Conservation (phyloP, 805 yeast genomes). For the Candida nanaspora region DNA sequence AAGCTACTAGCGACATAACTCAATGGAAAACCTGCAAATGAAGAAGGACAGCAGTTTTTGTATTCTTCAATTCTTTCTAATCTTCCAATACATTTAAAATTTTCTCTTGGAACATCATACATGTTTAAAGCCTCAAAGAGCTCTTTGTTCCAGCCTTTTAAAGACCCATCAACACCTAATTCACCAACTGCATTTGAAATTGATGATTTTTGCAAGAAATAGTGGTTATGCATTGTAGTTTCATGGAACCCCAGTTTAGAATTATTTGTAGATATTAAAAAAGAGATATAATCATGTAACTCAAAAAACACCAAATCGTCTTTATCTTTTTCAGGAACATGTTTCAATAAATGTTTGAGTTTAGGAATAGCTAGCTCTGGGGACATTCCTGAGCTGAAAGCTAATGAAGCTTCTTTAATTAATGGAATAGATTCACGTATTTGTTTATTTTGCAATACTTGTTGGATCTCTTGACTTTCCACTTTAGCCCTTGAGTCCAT, state of each 20-base stretch:
- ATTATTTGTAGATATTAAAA: slow-evolving; percentile 15
- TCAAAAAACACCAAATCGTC: slow-evolving; percentile 36
- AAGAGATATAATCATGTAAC: slow-evolving; percentile 39
- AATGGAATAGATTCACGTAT: too few relatives aligned
- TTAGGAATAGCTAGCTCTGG: slow-evolving; percentile 58
- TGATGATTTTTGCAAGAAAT: slow-evolving; percentile 8
- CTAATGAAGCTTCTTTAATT: too few relatives aligned
- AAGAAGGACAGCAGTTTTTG: slow-evolving; percentile 15
- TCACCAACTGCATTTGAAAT: neutral
- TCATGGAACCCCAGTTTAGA: too few relatives aligned
- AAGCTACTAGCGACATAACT: slow-evolving; percentile 10
- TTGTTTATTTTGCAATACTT: slow-evolving; percentile 12
- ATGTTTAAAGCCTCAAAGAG: slow-evolving; percentile 21
- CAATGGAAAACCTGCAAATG: slow-evolving; percentile 24
- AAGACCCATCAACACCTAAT: slow-evolving; percentile 49
- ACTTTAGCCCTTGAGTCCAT: slow-evolving; percentile 43
- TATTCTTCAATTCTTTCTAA: slow-evolving; percentile 11
- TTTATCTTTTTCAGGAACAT: slow-evolving; percentile 12
- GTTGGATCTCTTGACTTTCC: slow-evolving; percentile 27
- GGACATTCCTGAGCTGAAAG: slow-evolving; percentile 22
- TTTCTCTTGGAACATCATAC: slow-evolving; percentile 4
- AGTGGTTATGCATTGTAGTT: too few relatives aligned
- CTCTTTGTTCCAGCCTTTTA: slow-evolving; percentile 42
- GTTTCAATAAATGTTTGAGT: slow-evolving; percentile 30
- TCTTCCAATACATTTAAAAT: slow-evolving; percentile 22